Evolutionary conservation across 805 yeast species (phyloP), one percentile per base, ranked within the genome.

Genomic region (Suhomyces emberorum): DNA sequence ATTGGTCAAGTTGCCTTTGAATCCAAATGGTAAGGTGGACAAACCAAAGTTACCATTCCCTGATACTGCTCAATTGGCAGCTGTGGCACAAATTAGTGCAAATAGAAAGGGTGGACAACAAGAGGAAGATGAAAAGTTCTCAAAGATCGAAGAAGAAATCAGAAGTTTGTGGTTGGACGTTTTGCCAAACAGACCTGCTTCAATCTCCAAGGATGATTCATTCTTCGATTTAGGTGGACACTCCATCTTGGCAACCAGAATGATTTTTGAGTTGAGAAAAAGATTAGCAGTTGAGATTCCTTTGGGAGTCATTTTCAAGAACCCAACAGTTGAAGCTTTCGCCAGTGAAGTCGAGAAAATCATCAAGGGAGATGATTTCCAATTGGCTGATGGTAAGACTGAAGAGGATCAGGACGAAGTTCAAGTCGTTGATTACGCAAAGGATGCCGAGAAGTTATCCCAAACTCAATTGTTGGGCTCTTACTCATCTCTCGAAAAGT

Each of bases 201-300:
- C 84, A 2, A 74, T 88, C 28, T 70, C 82, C 20, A 82, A 83
- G 22, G 75, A 76, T 2, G 98, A 93, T 59, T 85, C 95, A 1
- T 93, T 93, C 76, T 93, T 93, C 54, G 99, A 93, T 56, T 68
- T 95, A 35, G 99, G 99, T 41, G 99, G 99, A 2, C 99, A 93
- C 62, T 91, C 98, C 1, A 91, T 93, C 51, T 70, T 93, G 44
- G 98, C 98, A 6, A 95, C 99, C 0, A 78, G 95, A 57, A 88
- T 93, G 96, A 91, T 93, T 43, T 93, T 93, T 53, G 89, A 85
- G 48, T 75, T 93, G 49, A 77, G 97, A 58, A 83, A 84, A 65
- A 75, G 74, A 47, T 69, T 89, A 41, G 74, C 77, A 27, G 75
- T 89, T 28, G 95, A 88, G 42, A 69, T 93, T 35, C 97, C 98